These are phyloP conservation scores for Citrullus mucosospermus DNA, from an alignment of 306 rosid species.

Conservation along the genomic window DNA sequence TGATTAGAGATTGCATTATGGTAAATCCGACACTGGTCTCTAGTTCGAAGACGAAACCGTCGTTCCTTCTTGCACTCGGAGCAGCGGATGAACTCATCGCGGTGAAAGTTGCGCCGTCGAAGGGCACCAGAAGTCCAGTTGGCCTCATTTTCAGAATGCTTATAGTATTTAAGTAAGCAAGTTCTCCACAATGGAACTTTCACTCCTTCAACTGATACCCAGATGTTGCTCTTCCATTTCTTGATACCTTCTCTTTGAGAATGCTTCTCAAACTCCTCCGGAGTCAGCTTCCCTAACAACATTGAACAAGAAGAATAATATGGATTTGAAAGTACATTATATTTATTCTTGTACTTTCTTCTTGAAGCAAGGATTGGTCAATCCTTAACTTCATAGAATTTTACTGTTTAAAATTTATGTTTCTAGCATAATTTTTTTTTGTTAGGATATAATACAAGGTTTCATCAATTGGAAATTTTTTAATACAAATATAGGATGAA, in stretches of 20 bases:
- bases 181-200: conserved; percentile 24
- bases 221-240: conserved; percentile 31
- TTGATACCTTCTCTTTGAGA: conserved; percentile 1
- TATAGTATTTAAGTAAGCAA: conserved; percentile 23
- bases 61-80: conserved; percentile 21
- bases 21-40: conserved; percentile 9
- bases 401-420: too few relatives aligned
- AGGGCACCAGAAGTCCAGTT: not conserved
- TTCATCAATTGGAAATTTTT: too few relatives aligned
- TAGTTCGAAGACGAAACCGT: conserved; percentile 19
- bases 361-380: too few relatives aligned
- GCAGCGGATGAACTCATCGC: conserved; percentile 30
- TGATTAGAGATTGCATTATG: conserved; percentile 18
- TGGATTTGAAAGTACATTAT: not conserved
- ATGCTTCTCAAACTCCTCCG: conserved; percentile 31
- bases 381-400: too few relatives aligned
- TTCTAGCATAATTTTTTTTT: too few relatives aligned
- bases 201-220: conserved; percentile 13
- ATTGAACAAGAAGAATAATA: not conserved
- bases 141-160: conserved; percentile 21
- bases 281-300: conserved; percentile 14
- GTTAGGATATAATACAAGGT: too few relatives aligned
- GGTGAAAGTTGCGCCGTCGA: conserved; percentile 18
- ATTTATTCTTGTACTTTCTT: too few relatives aligned
- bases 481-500: too few relatives aligned